phyloP scores from a whole-genome alignment of 495 filamentous ascomycete genomes.

The Aspergillus hancockii region DNA sequence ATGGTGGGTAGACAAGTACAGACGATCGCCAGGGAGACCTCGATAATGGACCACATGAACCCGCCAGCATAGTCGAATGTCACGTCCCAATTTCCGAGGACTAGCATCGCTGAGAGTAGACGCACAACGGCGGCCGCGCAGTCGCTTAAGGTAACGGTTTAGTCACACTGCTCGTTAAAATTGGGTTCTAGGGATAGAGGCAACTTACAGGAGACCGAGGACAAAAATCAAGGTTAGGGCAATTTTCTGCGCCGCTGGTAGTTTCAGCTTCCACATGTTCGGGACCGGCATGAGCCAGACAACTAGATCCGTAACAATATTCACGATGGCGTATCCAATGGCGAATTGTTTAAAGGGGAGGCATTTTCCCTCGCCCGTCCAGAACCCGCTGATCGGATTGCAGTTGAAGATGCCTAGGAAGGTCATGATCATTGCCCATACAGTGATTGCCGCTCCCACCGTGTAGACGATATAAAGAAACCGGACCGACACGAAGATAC shows the following conservation, averaged over 20 bases:
- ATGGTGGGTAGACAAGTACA: slow-evolving; percentile 39
- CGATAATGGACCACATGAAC: slow-evolving; percentile 36
- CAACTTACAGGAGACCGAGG: slow-evolving; percentile 36
- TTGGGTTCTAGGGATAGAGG: not conserved
- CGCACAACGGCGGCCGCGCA: not conserved
- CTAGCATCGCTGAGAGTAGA: slow-evolving; percentile 14
- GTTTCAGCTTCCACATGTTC: slow-evolving; percentile 34
- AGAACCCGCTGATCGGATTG: slow-evolving; percentile 17
- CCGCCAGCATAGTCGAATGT: slow-evolving; percentile 20
- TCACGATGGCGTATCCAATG: slow-evolving; percentile 20
- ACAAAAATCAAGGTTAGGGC: slow-evolving; percentile 38
- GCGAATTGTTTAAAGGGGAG: slow-evolving; percentile 13
- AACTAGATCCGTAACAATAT: slow-evolving; percentile 39
- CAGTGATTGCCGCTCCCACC: not conserved
- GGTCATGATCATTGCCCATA: slow-evolving; percentile 13
- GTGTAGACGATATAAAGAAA: not conserved
- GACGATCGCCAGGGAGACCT: slow-evolving; percentile 31
- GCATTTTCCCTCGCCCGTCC: slow-evolving; percentile 14
- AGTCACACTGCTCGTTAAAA: not conserved
- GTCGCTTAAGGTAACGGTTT: not conserved
- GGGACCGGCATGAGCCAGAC: slow-evolving; percentile 44
- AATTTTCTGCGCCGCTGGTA: slow-evolving; percentile 33
- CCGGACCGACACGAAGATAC: slow-evolving; percentile 3
- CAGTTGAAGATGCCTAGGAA: slow-evolving; percentile 19
- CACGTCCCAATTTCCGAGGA: slow-evolving; percentile 25